Evolutionary conservation across 768 basidiomycete genomes (phyloP).

Genomic region (Tylopilus sp.): DNA sequence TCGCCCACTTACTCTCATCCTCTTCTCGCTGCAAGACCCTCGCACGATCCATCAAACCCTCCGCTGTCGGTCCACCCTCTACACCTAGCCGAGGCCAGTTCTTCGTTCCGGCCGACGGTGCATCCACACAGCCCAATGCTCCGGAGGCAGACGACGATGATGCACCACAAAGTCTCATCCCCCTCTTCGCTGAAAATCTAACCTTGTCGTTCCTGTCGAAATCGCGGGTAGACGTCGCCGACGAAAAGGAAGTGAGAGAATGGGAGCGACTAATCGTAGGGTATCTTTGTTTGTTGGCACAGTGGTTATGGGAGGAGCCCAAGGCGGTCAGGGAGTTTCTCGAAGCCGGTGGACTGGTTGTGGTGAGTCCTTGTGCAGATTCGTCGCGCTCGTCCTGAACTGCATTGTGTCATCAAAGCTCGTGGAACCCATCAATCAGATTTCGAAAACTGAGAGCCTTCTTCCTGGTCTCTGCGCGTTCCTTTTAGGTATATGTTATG

Average conservation of each 20-base stretch:
- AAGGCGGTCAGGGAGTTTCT: slow-evolving; percentile 85
- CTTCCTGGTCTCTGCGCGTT: slow-evolving; percentile 91
- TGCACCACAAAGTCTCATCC: slow-evolving; percentile 68
- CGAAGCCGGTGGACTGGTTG: slow-evolving; percentile 83
- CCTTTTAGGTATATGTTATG: slow-evolving; percentile 90
- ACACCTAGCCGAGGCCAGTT: slow-evolving; percentile 42
- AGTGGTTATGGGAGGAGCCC: slow-evolving; percentile 98
- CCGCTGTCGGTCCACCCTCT: slow-evolving; percentile 31
- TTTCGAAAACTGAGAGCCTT: slow-evolving; percentile 77
- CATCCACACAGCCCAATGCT: slow-evolving; percentile 33
- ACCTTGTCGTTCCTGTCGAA: slow-evolving; percentile 82
- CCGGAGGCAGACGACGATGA: slow-evolving; percentile 54
- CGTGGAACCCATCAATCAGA: slow-evolving; percentile 92
- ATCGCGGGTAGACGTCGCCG: slow-evolving; percentile 44
- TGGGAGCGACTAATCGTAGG: slow-evolving; percentile 89
- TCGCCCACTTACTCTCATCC: slow-evolving; percentile 72
- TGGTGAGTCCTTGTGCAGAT: slow-evolving; percentile 52
- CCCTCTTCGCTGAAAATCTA: slow-evolving; percentile 86
- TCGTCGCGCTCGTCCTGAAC: neutral
- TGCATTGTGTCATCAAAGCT: slow-evolving; percentile 46
- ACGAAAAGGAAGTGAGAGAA: slow-evolving; percentile 72
- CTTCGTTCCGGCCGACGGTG: slow-evolving; percentile 76
- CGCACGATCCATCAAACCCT: slow-evolving; percentile 63
- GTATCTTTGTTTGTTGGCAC: slow-evolving; percentile 77
- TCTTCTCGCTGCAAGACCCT: slow-evolving; percentile 61